Evolutionary conservation across 768 basidiomycete genomes (phyloP), one percentile per base, ranked within the genome.

Genomic region (Phlebiopsis gigantea): DNA sequence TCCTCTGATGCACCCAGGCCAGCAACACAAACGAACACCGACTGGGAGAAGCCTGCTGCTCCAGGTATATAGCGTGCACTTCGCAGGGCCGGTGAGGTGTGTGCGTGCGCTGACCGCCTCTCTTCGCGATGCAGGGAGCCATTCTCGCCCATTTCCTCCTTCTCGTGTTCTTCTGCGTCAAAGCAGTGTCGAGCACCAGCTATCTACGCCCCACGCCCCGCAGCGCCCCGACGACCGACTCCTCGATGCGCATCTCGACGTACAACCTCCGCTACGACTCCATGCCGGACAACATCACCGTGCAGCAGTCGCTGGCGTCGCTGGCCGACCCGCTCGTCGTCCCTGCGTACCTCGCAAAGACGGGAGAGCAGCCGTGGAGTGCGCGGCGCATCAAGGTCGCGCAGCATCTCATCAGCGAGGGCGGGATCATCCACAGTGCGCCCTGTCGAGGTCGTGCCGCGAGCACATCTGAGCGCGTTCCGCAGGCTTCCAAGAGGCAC

Each of bases 201-300:
- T n/a, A n/a, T n/a, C n/a, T n/a, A n/a, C n/a, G n/a, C n/a, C n/a
- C n/a, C n/a, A n/a, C n/a, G n/a, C n/a, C n/a, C n/a, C n/a, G n/a
- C n/a, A n/a, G n/a, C n/a, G n/a, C n/a, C n/a, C n/a, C n/a, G n/a
- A n/a, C n/a, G n/a, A n/a, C n/a, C n/a, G n/a, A n/a, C n/a, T n/a
- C n/a, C n/a, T n/a, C 24, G 10, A 62, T 65, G 59, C 69, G 77
- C 30, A 58, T 80, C 44, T 73, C 73, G 10, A 74, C 79, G 0
- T 82, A 77, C 66, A 83, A 83, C 66, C 64, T 83, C 31, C 79
- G 82, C 17, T 82, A 73, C 61, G 81, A 83, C 67, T 75, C 74
- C 17, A 68, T 71, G 61, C 79, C 79, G n/a, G 72, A 82, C 67
- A 72, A 67, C 49, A 77, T 80, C 34, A 72, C 77, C 10, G 76